Conservation (phyloP, 1,284 basidiomycete species). For the Ustilago cynodontis region DNA sequence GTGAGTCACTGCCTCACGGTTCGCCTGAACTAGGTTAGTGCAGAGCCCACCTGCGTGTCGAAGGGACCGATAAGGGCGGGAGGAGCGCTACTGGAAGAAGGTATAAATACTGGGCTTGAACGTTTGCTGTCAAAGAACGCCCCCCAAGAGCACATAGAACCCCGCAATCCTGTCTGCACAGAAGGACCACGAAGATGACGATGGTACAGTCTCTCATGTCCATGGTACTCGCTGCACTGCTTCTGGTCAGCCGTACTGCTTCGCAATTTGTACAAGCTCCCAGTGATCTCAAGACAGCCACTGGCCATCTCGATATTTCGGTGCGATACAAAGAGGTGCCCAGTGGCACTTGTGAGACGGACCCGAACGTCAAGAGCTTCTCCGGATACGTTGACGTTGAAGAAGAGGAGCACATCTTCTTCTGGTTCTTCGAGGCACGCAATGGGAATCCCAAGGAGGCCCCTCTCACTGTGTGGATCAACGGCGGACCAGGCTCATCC, state of each 20-base stretch:
- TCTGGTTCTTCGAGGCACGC: slow-evolving; percentile 59
- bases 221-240: slow-evolving; percentile 6
- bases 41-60: background rate
- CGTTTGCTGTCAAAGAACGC: background rate
- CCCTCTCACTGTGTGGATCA: slow-evolving; percentile 55
- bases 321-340: slow-evolving; percentile 57
- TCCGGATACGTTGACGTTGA: slow-evolving; percentile 70
- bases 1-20: background rate
- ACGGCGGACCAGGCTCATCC: slow-evolving; percentile 75
- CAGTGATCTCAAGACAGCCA: slow-evolving; percentile 26
- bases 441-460: slow-evolving; percentile 48
- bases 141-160: background rate
- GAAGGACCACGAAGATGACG: background rate
- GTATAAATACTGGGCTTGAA: background rate
- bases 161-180: background rate
- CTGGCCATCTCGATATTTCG: slow-evolving; percentile 42
- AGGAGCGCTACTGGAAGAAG: background rate
- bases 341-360: slow-evolving; percentile 81
- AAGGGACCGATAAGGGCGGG: background rate
- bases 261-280: slow-evolving; percentile 43
- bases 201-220: background rate
- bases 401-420: slow-evolving; percentile 54
- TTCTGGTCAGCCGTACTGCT: slow-evolving; percentile 4
- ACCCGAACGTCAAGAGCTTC: slow-evolving; percentile 77
- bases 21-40: background rate